A percentile compares a stretch with the other conserved stretches of the same genome.
These are phyloP conservation scores for Tagetes patula DNA, from an alignment of 129 eudicot genomes.

Conservation along the genomic window DNA sequence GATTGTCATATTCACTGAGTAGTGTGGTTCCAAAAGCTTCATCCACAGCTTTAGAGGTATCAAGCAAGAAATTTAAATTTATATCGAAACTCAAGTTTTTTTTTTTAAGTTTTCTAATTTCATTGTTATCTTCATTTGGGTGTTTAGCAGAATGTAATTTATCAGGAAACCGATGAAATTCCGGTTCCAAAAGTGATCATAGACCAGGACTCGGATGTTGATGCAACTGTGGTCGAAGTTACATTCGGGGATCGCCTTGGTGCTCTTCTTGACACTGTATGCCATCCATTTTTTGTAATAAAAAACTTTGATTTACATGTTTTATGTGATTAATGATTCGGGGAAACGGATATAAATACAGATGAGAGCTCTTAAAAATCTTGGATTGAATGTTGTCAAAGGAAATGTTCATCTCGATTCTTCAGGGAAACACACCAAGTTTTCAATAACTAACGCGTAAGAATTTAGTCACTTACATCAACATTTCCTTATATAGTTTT, in stretches of 20 bases:
- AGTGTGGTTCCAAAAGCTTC: constrained; percentile 59
- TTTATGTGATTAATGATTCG: constrained; percentile 29
- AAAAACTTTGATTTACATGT: background rate
- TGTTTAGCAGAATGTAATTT: constrained; percentile 49
- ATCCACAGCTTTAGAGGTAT: constrained; percentile 79
- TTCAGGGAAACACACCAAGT: constrained; percentile 88
- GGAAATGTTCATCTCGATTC: constrained; percentile 90
- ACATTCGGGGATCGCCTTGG: constrained; percentile 97
- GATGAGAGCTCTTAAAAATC: constrained; percentile 85
- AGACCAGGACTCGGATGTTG: constrained; percentile 82
- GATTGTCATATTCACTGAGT: constrained; percentile 43
- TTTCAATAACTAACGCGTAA: constrained; percentile 83
- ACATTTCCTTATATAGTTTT: background rate
- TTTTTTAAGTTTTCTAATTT: background rate
- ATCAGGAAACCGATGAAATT: constrained; percentile 53
- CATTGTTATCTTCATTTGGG: background rate
- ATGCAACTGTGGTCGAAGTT: constrained; percentile 75
- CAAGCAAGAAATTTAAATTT: background rate
- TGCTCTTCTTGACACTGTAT: constrained; percentile 91
- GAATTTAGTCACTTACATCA: constrained; percentile 23
- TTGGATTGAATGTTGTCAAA: constrained; percentile 92
- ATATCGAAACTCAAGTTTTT: background rate
- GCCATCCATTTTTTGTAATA: background rate
- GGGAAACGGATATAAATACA: constrained; percentile 34
- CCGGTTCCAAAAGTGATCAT: constrained; percentile 84